Percentiles rank a stretch among this genome's conserved stretches.
These are phyloP conservation scores for Eucalyptus cloeziana DNA, from an alignment of 345 rosid genomes.

Conservation along the genomic window DNA sequence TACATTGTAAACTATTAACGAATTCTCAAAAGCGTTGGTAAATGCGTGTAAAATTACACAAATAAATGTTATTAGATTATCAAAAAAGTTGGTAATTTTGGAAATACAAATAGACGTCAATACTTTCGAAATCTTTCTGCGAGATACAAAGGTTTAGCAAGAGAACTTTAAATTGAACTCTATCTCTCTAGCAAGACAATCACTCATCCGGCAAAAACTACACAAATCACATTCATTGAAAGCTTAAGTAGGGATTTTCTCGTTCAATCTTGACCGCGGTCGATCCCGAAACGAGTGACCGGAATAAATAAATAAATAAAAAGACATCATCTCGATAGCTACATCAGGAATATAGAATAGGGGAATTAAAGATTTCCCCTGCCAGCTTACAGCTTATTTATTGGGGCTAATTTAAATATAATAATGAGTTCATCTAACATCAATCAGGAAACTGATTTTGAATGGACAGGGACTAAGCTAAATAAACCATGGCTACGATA, in stretches of 20 bases:
- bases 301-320: not conserved
- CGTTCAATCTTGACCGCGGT: not conserved
- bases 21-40: not conserved
- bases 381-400: not conserved
- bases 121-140: not conserved
- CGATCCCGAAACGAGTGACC: not conserved
- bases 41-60: not conserved
- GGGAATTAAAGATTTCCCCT: not conserved
- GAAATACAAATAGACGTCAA: not conserved
- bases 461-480: not conserved
- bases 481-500: not conserved
- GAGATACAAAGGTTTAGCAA: not conserved
- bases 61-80: not conserved
- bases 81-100: not conserved
- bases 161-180: not conserved
- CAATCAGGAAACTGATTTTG: not conserved
- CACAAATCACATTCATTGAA: not conserved
- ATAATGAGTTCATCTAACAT: not conserved
- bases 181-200: not conserved
- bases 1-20: not conserved
- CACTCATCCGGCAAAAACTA: not conserved
- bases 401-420: not conserved
- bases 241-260: not conserved
- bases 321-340: not conserved
- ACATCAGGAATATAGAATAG: not conserved